phyloP scores from a whole-genome alignment of 2,329 filamentous ascomycete species.

The Bipolaris victoriae region DNA sequence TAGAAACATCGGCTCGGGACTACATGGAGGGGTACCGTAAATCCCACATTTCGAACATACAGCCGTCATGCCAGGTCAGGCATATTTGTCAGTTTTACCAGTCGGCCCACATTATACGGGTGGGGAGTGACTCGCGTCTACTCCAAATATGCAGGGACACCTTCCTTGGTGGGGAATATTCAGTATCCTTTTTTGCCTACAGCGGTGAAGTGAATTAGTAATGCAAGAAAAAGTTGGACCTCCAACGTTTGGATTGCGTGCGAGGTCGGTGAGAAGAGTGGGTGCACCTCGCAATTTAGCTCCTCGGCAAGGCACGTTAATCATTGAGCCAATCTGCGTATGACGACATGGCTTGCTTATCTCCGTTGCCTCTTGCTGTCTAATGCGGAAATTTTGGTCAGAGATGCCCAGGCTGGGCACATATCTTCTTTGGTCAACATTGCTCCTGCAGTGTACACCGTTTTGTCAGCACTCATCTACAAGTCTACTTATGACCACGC shows the following conservation, averaged over 20 bases:
- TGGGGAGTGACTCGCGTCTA: slow-evolving; percentile 6
- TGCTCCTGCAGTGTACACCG: background rate
- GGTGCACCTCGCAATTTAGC: slow-evolving; percentile 8
- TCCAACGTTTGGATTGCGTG: background rate
- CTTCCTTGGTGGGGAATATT: background rate
- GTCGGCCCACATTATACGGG: slow-evolving; percentile 3
- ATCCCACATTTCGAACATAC: background rate
- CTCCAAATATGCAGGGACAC: slow-evolving; percentile 11
- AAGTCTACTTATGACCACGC: background rate
- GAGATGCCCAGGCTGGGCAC: slow-evolving; percentile 2
- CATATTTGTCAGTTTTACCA: slow-evolving; percentile 1
- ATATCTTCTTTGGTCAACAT: background rate
- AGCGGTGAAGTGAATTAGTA: slow-evolving; percentile 8
- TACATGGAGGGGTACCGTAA: background rate
- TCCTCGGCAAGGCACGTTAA: slow-evolving; percentile 11
- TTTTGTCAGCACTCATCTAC: background rate
- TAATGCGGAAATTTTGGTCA: slow-evolving; percentile 8
- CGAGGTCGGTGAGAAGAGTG: slow-evolving; percentile 1
- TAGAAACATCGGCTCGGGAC: background rate
- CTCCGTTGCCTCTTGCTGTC: slow-evolving; percentile 25
- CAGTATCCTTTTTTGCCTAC: background rate
- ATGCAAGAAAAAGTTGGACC: slow-evolving; percentile 7
- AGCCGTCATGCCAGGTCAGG: background rate
- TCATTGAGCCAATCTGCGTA: slow-evolving; percentile 17
- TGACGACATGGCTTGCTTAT: slow-evolving; percentile 23